A percentile compares a stretch with the other conserved stretches of the same genome.
Conservation (phyloP, 2,329 filamentous ascomycete genomes). For the Pyricularia sp. region DNA sequence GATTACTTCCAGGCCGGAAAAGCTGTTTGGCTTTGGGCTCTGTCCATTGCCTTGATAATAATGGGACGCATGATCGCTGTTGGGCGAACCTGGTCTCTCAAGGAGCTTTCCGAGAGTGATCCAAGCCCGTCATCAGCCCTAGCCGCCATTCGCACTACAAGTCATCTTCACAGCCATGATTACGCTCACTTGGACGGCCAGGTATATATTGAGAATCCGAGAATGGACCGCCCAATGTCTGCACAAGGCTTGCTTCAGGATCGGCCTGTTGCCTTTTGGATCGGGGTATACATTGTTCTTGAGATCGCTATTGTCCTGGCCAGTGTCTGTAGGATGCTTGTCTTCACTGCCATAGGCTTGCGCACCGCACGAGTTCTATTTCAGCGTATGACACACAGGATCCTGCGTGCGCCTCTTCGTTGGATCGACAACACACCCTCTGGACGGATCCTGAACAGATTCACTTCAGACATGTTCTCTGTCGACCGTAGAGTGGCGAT, state of each 20-base stretch:
- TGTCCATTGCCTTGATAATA: slow-evolving; percentile 15
- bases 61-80: slow-evolving; percentile 15
- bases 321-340: slow-evolving; percentile 14
- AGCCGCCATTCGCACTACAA: slow-evolving; percentile 6
- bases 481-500: slow-evolving; percentile 24
- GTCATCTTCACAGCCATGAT: background rate
- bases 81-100: slow-evolving; percentile 22
- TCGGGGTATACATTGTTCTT: slow-evolving; percentile 19
- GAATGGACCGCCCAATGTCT: slow-evolving; percentile 1
- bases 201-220: slow-evolving; percentile 9
- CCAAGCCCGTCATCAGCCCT: slow-evolving; percentile 7
- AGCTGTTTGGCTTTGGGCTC: slow-evolving; percentile 18
- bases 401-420: slow-evolving; percentile 28
- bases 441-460: slow-evolving; percentile 32
- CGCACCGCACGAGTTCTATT: slow-evolving; percentile 21
- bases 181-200: slow-evolving; percentile 1
- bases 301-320: slow-evolving; percentile 14
- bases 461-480: slow-evolving; percentile 27
- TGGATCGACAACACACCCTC: slow-evolving; percentile 30
- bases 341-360: slow-evolving; percentile 20
- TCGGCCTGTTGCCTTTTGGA: slow-evolving; percentile 16
- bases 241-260: slow-evolving; percentile 7
- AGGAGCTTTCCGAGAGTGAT: slow-evolving; percentile 20
- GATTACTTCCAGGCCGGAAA: slow-evolving; percentile 22
- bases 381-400: slow-evolving; percentile 22